Percentiles rank a stretch among this genome's conserved stretches.
These are phyloP conservation scores for Penicillium sp. DNA, from an alignment of 2,329 filamentous ascomycete species.

Conservation along the genomic window DNA sequence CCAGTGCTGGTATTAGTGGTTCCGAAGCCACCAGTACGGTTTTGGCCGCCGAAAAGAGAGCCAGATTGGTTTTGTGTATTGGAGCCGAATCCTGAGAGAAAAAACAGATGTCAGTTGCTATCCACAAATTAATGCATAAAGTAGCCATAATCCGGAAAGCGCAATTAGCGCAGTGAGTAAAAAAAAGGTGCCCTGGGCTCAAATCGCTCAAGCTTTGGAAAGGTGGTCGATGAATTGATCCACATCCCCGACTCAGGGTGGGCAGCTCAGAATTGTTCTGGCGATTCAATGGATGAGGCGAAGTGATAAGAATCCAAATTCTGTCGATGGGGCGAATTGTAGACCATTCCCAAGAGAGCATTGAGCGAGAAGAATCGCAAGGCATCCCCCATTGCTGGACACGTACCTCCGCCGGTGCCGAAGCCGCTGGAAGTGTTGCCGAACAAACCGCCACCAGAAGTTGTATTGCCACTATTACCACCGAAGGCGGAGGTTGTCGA, in stretches of 20 bases:
- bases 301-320: not conserved
- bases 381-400: conserved; percentile 26
- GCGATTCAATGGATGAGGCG: too few species aligned
- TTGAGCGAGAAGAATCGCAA: conserved; percentile 25
- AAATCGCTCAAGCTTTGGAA: conserved; percentile 5
- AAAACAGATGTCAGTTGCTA: conserved; percentile 23
- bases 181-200: conserved; percentile 9
- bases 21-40: conserved; percentile 36
- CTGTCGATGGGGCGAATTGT: not conserved
- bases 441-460: conserved; percentile 38
- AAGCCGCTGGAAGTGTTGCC: conserved; percentile 44
- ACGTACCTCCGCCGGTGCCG: conserved; percentile 49
- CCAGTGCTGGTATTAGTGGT: conserved; percentile 29
- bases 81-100: conserved; percentile 41
- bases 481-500: conserved; percentile 42
- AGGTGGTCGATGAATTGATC: not conserved
- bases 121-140: not conserved
- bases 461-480: conserved; percentile 33
- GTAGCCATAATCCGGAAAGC: conserved; percentile 8
- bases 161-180: conserved; percentile 6
- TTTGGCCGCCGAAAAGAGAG: conserved; percentile 41
- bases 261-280: too few species aligned
- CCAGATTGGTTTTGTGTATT: conserved; percentile 36
- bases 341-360: conserved; percentile 17
- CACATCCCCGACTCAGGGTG: not conserved